Base-by-base conservation (phyloP, 805 yeast species). In the baker's yeast (Saccharomyces cerevisiae) region DNA sequence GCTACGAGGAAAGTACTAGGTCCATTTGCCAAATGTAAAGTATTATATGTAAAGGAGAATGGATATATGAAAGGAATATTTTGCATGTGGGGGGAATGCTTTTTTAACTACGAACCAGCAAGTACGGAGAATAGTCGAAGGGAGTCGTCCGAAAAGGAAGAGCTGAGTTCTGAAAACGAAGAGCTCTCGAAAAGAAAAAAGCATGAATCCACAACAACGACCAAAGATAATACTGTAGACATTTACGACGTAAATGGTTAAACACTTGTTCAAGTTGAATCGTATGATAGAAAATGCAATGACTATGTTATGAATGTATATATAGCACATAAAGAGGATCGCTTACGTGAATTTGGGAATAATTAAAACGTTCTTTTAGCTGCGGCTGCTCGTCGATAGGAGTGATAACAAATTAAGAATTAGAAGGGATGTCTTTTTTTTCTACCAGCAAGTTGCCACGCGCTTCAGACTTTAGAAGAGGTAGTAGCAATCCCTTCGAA, bases 61-160 rank as follows among this genome's bases (percentile, higher is more conserved):
- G 80, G 79, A 0, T 71, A 73, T 46, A 58, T 75, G 36, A 81
- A 81, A 56, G 90, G 88, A 0, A 65, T 83, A 2, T 55, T 79
- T 8, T 84, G 80, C 32, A 75, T 83, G 47, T 83, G 87, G 82
- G 91, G 91, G 0, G 72, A 73, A 5, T 63, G 67, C 6, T 73
- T 80, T 54, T 70, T 70, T 51, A 62, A 63, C 48, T 63, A 61
- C 43, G 47, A 55, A 14, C 26, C 46, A 2, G 47, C 43, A 36
- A 41, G 55, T 26, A 41, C n/a, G 2, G 43, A 30, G 11, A 49
- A 32, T 13, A 52, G 32, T 9, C 32, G 4, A 29, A 50, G 6
- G 36, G 36, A 21, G 9, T 10, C 10, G 26, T 17, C 27, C 5
- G 27, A 5, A 26, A 26, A 26, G 3, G 27, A 26, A 26, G 27